Evolutionary conservation across 495 filamentous ascomycete genomes (phyloP), one percentile per base, ranked within the genome.

Genomic region (Neurospora tetrasperma): DNA sequence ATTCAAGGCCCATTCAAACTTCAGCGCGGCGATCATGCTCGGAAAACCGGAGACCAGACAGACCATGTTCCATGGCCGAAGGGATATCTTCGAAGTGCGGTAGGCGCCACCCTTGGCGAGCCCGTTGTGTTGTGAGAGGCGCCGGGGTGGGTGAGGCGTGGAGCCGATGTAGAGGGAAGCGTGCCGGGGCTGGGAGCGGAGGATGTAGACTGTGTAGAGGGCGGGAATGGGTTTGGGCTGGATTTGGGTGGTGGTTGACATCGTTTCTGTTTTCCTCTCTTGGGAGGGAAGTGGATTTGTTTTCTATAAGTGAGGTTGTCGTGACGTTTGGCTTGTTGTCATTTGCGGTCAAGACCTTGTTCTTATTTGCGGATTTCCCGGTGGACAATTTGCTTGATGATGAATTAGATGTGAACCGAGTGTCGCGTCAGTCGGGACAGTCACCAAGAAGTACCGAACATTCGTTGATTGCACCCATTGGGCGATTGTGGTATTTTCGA

Each of bases 1-100:
- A 74, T 92, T 93, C 87, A 95, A 93, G 42, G 95, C 95, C 95
- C 95, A 98, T 93, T 99, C 96, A 76, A 99, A 99, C 78, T 98
- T 96, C 73, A 99, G 81, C 4, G 96, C 96, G 2, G 93, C 93
- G 23, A 93, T 88, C 75, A 90, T 89, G 71, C 90, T 94, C 16
- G 92, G 93, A 75, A 99, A 99, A 0, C 96, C 96, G 3, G 91
- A 90, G 1, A 98, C 93, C 7, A 98, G 86, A 41, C 89, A 89
- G 1, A 90, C 85, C 94, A 99, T 97, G 78, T 98, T 93, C 96
- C 96, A 98, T 0, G 96, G 96, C 70, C 92, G 86, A 66, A 92
- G 80, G n/a, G 78, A 86, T 14, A 77, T 79, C 20, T 86, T 84
- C n/a, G 88, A 86, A 5, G 96, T 99, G 38, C 88, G 85, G 41